Conservation (phyloP, 1,284 basidiomycete genomes). For the Wolfiporia cocos region DNA sequence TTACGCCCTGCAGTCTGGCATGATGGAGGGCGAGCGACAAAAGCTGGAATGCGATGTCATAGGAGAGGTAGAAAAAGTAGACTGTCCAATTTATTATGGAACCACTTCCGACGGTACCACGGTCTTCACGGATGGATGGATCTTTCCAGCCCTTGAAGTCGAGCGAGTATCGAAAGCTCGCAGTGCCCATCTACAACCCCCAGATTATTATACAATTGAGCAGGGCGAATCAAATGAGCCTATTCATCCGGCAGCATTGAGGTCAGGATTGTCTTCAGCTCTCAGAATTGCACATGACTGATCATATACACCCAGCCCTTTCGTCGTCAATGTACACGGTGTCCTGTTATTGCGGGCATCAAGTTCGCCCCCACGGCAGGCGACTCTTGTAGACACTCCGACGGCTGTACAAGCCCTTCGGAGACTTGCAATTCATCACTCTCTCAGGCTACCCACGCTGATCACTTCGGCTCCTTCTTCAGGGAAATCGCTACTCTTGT, state of each 20-base stretch:
- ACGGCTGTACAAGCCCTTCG: slow-evolving; percentile 57
- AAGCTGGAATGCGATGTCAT: slow-evolving; percentile 57
- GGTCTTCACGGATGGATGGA: slow-evolving; percentile 66
- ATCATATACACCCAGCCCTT: slow-evolving; percentile 34
- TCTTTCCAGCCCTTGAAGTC: slow-evolving; percentile 65
- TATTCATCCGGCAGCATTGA: slow-evolving; percentile 42
- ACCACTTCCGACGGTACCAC: slow-evolving; percentile 36
- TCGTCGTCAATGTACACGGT: slow-evolving; percentile 56
- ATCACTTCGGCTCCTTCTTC: slow-evolving; percentile 86
- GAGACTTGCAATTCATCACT: slow-evolving; percentile 59
- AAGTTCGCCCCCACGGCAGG: slow-evolving; percentile 14
- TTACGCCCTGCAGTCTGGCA: slow-evolving; percentile 67
- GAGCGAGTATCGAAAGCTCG: slow-evolving; percentile 52
- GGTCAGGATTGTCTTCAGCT: slow-evolving; percentile 35
- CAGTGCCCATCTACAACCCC: slow-evolving; percentile 37
- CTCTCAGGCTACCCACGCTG: slow-evolving; percentile 73
- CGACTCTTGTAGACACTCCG: slow-evolving; percentile 60
- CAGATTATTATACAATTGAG: slow-evolving; percentile 42
- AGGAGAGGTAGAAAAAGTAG: slow-evolving; percentile 47
- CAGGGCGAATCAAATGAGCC: slow-evolving; percentile 27
- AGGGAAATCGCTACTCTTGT: slow-evolving; percentile 83
- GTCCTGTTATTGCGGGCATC: slow-evolving; percentile 49
- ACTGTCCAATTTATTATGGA: slow-evolving; percentile 53
- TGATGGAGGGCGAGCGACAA: slow-evolving; percentile 71
- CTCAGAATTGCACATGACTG: slow-evolving; percentile 16